Base-by-base conservation (phyloP, 306 rosid genomes). In the Cicer chorassanicum region DNA sequence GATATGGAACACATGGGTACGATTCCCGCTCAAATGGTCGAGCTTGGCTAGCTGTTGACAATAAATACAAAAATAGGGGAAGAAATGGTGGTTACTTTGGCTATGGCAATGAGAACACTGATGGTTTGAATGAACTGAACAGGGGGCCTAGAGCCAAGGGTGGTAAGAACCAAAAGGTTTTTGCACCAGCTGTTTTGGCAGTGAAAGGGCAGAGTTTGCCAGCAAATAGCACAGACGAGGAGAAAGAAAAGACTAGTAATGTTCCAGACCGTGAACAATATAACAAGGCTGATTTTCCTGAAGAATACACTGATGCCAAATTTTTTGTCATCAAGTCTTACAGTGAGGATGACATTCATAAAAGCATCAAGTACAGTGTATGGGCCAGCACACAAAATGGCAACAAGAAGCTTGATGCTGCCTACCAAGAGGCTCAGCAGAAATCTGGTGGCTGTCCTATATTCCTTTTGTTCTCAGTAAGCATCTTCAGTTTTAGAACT, bases 361-460 rank as follows among this genome's bases (percentile, higher is more conserved):
- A 94, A 74, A 94, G 99, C 80, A 94, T 94, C 38, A 94, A 94
- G 83, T 94, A 94, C 71, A 89, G 79, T 78, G 99, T 94, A 18
- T 94, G 99, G 99, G 99, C 99, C 14, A 94, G 99, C 48, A 94
- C 99, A 1, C 99, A 91, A 56, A 92, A 87, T 78, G 99, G 99
- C 9, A 94, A 94, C 88, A 92, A 94, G 88, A 94, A 94, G 83
- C 99, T 94, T 59, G 92, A 94, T 81, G 89, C 93, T 60, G 99
- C 99, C 5, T 94, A 90, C 64, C 92, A 86, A 80, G 99, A 94
- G 78, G 96, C 97, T 38, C 93, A 88, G 83, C 95, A 87, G 91
- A 94, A 88, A 75, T 62, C 92, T 41, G 91, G 87, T 11, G 87
- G 85, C 81, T 90, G 96, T 74, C 95, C 95, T 0, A 71, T 94